These are phyloP conservation scores for Basipetospora chlamydospora DNA, from an alignment of 2,329 filamentous ascomycete species.

Conservation along the genomic window DNA sequence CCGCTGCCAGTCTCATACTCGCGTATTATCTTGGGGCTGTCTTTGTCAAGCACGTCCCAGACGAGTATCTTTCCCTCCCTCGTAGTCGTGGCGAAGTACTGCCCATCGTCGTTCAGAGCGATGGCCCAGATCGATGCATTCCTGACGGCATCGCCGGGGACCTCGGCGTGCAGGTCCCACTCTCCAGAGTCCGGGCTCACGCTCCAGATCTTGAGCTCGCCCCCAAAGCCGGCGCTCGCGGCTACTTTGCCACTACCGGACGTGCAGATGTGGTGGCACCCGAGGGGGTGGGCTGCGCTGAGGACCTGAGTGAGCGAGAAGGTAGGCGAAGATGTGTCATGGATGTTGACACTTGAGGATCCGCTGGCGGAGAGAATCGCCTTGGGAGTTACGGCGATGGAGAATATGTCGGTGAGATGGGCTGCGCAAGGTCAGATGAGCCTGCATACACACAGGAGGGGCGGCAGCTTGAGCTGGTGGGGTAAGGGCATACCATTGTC, in stretches of 20 bases:
- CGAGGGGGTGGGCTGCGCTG: constrained; percentile 66
- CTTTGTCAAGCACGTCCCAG: constrained; percentile 53
- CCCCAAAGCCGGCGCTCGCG: constrained; percentile 77
- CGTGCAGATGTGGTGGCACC: constrained; percentile 78
- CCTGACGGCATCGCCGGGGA: constrained; percentile 29
- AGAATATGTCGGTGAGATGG: constrained; percentile 74
- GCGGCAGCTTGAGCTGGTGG: background rate
- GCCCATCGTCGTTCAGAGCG: constrained; percentile 69
- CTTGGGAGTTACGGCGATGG: constrained; percentile 59
- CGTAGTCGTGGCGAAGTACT: constrained; percentile 73
- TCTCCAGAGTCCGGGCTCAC: constrained; percentile 40
- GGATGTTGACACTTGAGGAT: constrained; percentile 65
- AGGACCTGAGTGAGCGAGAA: constrained; percentile 72
- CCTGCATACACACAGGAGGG: background rate
- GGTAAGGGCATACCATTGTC: constrained; percentile 52
- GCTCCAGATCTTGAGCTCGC: constrained; percentile 75
- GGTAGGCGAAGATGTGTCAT: constrained; percentile 56
- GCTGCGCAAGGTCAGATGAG: constrained; percentile 31
- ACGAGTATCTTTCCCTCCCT: constrained; percentile 81
- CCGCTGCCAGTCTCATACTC: constrained; percentile 65
- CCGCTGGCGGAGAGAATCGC: constrained; percentile 75
- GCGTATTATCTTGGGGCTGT: constrained; percentile 48
- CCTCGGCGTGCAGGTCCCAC: constrained; percentile 29
- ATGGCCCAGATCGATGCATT: constrained; percentile 75
- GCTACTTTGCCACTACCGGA: constrained; percentile 54